Conservation (phyloP, 495 filamentous ascomycete species). For the Xylaria telfairii region DNA sequence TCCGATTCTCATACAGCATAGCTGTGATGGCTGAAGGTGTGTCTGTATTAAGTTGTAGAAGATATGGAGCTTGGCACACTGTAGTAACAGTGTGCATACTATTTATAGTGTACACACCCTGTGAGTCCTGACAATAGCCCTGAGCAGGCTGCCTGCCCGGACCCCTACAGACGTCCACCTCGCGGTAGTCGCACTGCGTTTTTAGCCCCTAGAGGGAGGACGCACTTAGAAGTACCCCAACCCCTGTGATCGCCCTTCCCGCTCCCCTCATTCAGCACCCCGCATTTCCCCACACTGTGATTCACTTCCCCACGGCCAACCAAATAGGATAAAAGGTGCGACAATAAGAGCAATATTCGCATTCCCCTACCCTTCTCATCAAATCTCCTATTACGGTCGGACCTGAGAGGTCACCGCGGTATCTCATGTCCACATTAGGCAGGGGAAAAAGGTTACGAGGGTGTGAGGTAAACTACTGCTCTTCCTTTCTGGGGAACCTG, state of each 20-base stretch:
- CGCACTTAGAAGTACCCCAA: too few species aligned
- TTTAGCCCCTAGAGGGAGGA: too few species aligned
- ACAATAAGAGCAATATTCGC: neutral
- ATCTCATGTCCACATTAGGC: neutral
- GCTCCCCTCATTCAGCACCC: neutral
- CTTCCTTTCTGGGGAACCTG: neutral
- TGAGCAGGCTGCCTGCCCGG: too few species aligned
- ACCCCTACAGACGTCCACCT: too few species aligned
- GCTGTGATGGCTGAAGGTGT: too few species aligned
- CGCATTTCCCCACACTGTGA: neutral
- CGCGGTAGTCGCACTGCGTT: too few species aligned
- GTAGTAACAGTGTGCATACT: too few species aligned
- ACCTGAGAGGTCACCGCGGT: neutral
- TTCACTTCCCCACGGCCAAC: neutral
- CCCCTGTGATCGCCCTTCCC: neutral
- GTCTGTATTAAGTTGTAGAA: too few species aligned
- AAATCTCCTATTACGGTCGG: neutral
- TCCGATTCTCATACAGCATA: too few species aligned
- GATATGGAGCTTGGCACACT: too few species aligned
- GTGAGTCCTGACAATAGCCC: too few species aligned
- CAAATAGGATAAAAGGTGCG: conserved; percentile 7
- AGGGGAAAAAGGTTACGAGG: neutral
- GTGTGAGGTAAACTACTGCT: neutral
- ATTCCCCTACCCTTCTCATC: neutral
- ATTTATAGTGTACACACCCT: too few species aligned